These are phyloP conservation scores for Fusarium metavorans DNA, from an alignment of 2,329 filamentous ascomycete species.

Conservation along the genomic window DNA sequence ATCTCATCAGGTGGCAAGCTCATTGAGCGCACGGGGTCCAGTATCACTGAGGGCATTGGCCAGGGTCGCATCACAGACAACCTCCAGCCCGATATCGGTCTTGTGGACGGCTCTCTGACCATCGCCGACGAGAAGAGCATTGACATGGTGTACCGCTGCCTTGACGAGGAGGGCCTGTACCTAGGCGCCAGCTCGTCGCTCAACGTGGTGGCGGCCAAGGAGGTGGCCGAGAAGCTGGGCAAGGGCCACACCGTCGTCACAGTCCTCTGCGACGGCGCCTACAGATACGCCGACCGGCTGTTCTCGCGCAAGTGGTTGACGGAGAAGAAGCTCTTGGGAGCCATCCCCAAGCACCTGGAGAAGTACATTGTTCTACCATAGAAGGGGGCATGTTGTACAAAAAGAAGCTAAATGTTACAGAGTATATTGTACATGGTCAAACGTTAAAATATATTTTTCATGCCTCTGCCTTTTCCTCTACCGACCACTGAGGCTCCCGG, in stretches of 20 bases:
- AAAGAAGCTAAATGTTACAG: slow-evolving; percentile 44
- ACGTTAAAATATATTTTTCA: slow-evolving; percentile 9
- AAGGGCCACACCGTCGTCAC: slow-evolving; percentile 93
- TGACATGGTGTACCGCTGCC: slow-evolving; percentile 95
- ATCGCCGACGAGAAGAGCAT: slow-evolving; percentile 95
- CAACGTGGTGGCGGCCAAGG: slow-evolving; percentile 95
- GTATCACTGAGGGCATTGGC: slow-evolving; percentile 97
- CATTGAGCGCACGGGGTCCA: slow-evolving; percentile 82
- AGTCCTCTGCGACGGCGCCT: slow-evolving; percentile 95
- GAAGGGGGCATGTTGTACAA: slow-evolving; percentile 43
- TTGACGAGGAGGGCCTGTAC: slow-evolving; percentile 96
- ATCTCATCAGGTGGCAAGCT: slow-evolving; percentile 87
- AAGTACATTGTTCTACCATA: slow-evolving; percentile 95
- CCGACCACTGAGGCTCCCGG: slow-evolving; percentile 45
- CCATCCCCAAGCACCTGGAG: slow-evolving; percentile 85
- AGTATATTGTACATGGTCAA: slow-evolving; percentile 35
- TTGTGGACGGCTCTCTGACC: slow-evolving; percentile 85
- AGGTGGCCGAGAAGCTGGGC: slow-evolving; percentile 91
- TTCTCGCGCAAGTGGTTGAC: slow-evolving; percentile 93
- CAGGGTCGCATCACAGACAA: slow-evolving; percentile 98
- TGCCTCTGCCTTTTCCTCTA: slow-evolving; percentile 2
- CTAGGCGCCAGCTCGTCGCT: slow-evolving; percentile 92
- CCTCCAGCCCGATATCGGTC: slow-evolving; percentile 82
- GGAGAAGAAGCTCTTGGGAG: slow-evolving; percentile 83
- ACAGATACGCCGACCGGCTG: slow-evolving; percentile 92